Conservation (phyloP, 192 early-diverging fungal species). For the Backusella macrospora region DNA sequence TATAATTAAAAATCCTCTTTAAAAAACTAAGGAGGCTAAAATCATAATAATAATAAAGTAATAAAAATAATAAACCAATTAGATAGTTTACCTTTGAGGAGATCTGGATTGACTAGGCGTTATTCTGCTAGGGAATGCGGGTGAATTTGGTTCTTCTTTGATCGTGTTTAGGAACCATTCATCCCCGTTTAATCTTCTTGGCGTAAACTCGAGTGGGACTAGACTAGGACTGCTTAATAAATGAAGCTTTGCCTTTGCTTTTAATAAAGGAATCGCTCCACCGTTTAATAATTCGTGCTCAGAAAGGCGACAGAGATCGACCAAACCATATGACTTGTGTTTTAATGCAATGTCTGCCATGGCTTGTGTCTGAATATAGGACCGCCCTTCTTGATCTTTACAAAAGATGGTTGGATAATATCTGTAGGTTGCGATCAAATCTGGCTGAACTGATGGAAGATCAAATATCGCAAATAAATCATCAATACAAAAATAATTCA, state of each 20-base stretch:
- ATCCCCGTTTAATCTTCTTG: slow-evolving; percentile 10
- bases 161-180: slow-evolving; percentile 13
- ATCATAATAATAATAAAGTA: neutral
- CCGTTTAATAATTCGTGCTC: slow-evolving; percentile 29
- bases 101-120: slow-evolving; percentile 7
- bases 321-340: slow-evolving; percentile 23
- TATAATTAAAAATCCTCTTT: slow-evolving; percentile 16
- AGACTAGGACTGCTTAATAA: slow-evolving; percentile 6
- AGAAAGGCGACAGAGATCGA: slow-evolving; percentile 34
- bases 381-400: slow-evolving; percentile 31
- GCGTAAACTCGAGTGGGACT: neutral
- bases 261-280: slow-evolving; percentile 30
- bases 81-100: slow-evolving; percentile 7
- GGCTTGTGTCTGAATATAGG: slow-evolving; percentile 31
- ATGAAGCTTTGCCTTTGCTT: slow-evolving; percentile 10
- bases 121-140: neutral
- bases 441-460: neutral
- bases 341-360: slow-evolving; percentile 27
- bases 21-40: neutral
- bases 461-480: slow-evolving; percentile 3
- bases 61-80: neutral
- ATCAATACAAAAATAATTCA: slow-evolving; percentile 9
- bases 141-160: slow-evolving; percentile 6
- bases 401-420: neutral
- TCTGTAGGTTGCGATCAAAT: neutral